Evolutionary conservation across 179 eudicot species (phyloP), one percentile per base, ranked within the genome.

Genomic region (Actinidia polygama): DNA sequence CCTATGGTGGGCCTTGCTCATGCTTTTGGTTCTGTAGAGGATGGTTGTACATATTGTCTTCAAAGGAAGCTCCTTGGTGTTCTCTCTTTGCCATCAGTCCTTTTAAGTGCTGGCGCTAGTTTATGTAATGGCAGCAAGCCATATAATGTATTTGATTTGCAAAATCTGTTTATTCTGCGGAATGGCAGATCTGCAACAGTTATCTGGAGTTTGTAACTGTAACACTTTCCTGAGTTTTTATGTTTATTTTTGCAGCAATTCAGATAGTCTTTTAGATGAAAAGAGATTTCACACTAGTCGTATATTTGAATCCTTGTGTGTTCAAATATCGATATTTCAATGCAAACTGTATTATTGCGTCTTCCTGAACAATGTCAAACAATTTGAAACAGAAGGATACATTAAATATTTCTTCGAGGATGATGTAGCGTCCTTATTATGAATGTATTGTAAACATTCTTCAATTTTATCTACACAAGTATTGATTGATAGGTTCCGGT

Each of bases 31-130:
- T 71, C 18, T 55, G 16, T 53, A 7, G 67, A 64, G 64, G 55
- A 40, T 18, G 26, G 50, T 78, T 78, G 77, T 81, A 78, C 51
- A 84, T 77, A 76, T 51, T 69, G 63, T 40, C 80, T 59, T 44
- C 19, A 23, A 21, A 63, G 70, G 78, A 58, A 66, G 78, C 36
- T 80, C 77, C 54, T 9, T 66, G 7, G 23, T 23, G 63, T 57
- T 6, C 4, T 9, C 12, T 46, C 55, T 69, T 66, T 67, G 7
- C 26, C 50, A n/a, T 80, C 21, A 53, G 51, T 68, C 61, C 62
- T 64, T 75, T 51, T 66, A 9, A 66, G 21, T 68, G 49, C 16
- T 51, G 62, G 53, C 81, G 40, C 53, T 30, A 53, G 47, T 50
- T 36, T 67, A 16, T 68, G 75, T 66, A 79, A 79, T 53, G 53